Percentiles rank a stretch among this genome's conserved stretches.
Conservation (phyloP, 345 rosid species). For the Psidium guajava region DNA sequence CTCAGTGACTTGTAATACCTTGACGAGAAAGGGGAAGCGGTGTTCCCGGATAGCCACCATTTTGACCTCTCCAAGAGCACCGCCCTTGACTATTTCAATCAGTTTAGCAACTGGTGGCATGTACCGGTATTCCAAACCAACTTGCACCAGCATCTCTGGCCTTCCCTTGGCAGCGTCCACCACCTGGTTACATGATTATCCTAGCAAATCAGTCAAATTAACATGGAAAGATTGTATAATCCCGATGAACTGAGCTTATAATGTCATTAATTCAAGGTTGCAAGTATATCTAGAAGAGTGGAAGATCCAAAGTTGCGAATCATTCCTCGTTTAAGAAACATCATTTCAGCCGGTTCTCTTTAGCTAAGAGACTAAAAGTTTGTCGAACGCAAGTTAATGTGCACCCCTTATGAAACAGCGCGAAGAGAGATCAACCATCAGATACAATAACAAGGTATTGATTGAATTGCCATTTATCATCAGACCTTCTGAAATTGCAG, state of each 20-base stretch:
- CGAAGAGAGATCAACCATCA: not conserved
- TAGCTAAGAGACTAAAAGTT: not conserved
- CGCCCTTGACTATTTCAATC: conserved; percentile 57
- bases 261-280: not conserved
- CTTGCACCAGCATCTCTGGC: conserved; percentile 80
- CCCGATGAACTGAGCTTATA: not conserved
- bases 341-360: not conserved
- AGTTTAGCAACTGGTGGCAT: conserved; percentile 95
- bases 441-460: not conserved
- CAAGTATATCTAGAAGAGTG: not conserved
- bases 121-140: conserved; percentile 85
- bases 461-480: not conserved
- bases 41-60: conserved; percentile 94
- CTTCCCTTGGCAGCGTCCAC: conserved; percentile 66
- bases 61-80: conserved; percentile 59
- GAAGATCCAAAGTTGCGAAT: not conserved
- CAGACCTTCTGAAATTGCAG: not conserved
- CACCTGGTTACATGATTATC: conserved; percentile 31
- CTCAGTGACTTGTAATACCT: conserved; percentile 34
- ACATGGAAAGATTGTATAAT: not conserved
- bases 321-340: not conserved
- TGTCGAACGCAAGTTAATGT: not conserved
- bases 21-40: conserved; percentile 85
- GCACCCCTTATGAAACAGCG: not conserved
- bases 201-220: not conserved